Evolutionary conservation across 2,329 filamentous ascomycete genomes (phyloP), one percentile per base, ranked within the genome.

Genomic region (Fusarium camptoceras): DNA sequence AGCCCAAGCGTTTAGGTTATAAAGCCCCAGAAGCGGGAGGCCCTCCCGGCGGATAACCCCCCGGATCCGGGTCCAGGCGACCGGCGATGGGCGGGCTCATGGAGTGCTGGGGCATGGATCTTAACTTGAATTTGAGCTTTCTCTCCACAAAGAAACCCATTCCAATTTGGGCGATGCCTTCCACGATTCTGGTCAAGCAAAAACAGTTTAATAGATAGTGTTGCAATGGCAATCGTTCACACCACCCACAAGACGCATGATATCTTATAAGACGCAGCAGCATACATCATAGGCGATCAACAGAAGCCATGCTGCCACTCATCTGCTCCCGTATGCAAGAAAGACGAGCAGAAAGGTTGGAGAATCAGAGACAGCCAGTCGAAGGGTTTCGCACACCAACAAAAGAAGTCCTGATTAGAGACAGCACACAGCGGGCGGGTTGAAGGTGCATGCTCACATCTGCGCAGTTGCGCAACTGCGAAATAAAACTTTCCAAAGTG

Each of bases 401-500:
- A 37, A 48, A 20, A 25, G 25, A 46, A 41, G 55, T 42, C 55
- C 59, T 59, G 55, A 62, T 68, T 55, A 22, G 55, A 58, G 60
- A 56, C 59, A 71, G 53, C 56, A 46, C 61, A 69, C 61, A 43
- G 58, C 62, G 67, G 71, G 64, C 62, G 72, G 72, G 70, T 74
- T 70, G 53, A 53, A 42, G 49, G 58, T 68, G 63, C 51, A 41
- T 69, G 51, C 34, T 28, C 18, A 30, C 46, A 54, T 31, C 27
- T 57, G 66, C 43, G 42, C 53, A 61, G 37, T 27, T 64, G 62
- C 47, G 42, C 55, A 58, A 31, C 55, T 59, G 43, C 28, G 44
- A 69, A 70, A 68, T 58, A 58, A 62, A 70, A 48, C 48, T 49
- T 53, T 66, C 48, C 62, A 53, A 74, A 73, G 72, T 74, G 72